Evolutionary conservation across 2,329 filamentous ascomycete genomes (phyloP).

Genomic region (Fusarium stilboides): DNA sequence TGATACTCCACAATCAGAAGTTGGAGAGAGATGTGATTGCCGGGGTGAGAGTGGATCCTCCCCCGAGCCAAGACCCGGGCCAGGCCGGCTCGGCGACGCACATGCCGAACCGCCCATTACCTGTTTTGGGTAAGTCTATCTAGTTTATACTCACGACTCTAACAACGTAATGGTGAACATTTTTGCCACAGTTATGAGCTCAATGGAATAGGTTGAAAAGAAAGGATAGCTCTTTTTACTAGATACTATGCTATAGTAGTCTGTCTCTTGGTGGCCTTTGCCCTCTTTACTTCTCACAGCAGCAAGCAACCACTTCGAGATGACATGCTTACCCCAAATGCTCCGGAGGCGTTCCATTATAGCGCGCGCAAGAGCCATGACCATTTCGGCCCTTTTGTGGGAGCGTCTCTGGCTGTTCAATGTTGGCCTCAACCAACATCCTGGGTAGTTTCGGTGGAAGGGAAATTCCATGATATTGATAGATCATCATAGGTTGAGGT

Average conservation of each 20-base stretch:
- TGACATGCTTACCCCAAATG: conserved; percentile 1
- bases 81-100: conserved; percentile 41
- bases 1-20: not conserved
- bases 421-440: conserved; percentile 10
- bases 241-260: no score
- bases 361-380: conserved; percentile 27
- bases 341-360: conserved; percentile 6
- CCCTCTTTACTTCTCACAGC: not conserved
- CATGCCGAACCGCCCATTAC: conserved; percentile 25
- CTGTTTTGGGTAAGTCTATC: conserved; percentile 21
- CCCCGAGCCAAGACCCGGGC: conserved; percentile 36
- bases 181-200: conserved; percentile 13
- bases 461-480: no score
- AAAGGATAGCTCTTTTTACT: not conserved
- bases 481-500: not conserved
- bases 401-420: not conserved
- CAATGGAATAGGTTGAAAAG: not conserved
- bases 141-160: not conserved
- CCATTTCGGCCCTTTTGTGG: conserved; percentile 40
- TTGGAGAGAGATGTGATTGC: conserved; percentile 7
- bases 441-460: not conserved
- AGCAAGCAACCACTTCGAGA: conserved; percentile 3
- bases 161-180: not conserved
- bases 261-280: not conserved
- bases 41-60: conserved; percentile 27